These are phyloP conservation scores for Dinochytrium kinnereticum DNA, from an alignment of 371 early-diverging fungal genomes.

Conservation along the genomic window DNA sequence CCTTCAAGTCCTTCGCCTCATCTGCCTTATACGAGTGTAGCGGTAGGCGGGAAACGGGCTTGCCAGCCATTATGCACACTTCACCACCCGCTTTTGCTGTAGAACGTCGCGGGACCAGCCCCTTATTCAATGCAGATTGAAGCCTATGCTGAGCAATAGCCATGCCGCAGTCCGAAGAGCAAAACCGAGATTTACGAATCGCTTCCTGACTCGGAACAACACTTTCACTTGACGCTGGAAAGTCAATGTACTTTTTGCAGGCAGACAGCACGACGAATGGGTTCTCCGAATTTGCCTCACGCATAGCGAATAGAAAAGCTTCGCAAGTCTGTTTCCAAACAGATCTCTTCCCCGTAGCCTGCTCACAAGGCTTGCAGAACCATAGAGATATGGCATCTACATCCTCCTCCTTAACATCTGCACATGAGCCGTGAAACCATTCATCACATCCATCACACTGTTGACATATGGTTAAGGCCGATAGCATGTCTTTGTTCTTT, in stretches of 20 bases:
- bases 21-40: not conserved
- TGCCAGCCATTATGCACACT: not conserved
- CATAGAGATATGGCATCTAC: slow-evolving; percentile 41
- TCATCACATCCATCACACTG: slow-evolving; percentile 51
- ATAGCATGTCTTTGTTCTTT: no score
- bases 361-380: slow-evolving; percentile 42
- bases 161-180: slow-evolving; percentile 33
- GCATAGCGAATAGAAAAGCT: slow-evolving; percentile 23
- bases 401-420: slow-evolving; percentile 35
- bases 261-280: slow-evolving; percentile 14
- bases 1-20: not conserved
- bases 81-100: not conserved
- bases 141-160: slow-evolving; percentile 19
- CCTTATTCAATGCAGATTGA: not conserved
- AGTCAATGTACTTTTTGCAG: slow-evolving; percentile 25
- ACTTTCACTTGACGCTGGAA: not conserved
- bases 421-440: slow-evolving; percentile 50
- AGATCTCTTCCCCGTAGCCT: slow-evolving; percentile 23
- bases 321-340: slow-evolving; percentile 28
- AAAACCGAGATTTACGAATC: slow-evolving; percentile 4
- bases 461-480: not conserved
- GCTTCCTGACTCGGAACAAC: not conserved
- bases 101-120: not conserved
- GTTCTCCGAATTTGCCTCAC: slow-evolving; percentile 13
- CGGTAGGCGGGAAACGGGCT: not conserved